Evolutionary conservation across 257 asterid genomes (phyloP), one percentile per base, ranked within the genome.

Genomic region (Fraxinus pennsylvanica): DNA sequence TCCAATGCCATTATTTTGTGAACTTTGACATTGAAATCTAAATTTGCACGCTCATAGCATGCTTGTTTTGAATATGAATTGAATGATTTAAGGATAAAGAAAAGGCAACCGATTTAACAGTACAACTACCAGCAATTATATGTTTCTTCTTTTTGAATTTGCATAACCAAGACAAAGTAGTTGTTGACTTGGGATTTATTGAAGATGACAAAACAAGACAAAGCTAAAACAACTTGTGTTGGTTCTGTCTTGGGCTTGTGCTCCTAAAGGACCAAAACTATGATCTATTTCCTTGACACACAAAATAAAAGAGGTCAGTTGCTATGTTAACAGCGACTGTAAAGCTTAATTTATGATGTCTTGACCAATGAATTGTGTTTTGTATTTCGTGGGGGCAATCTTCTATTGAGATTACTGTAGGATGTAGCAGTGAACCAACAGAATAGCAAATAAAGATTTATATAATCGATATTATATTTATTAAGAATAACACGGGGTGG

Each of bases 131-230:
- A 79, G 17, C 41, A 70, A 70, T 59, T 67, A 65, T 68, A 29
- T 7, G 15, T 36, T 27, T n/a, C 29, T 68, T 30, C 36, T 29
- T 6, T 72, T 82, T 73, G 77, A 82, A 74, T 82, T 80, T 74
- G 81, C 74, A 80, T 67, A 76, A 1, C 63, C 63, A 22, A 25
- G 39, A 74, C 70, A 45, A 65, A 68, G 77, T 45, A 66, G 30
- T 14, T 10, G 66, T 72, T 78, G 76, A 52, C 45, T 38, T 67
- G 54, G 33, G 72, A 74, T 29, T 52, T 68, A 68, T 71, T 43
- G 47, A 71, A 13, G 82, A 73, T 33, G 75, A 77, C 71, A 45
- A 66, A 81, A 78, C 32, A 72, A 66, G 36, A 5, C 65, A 29
- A 29, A 19, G 54, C 19, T 76, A 72, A 69, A 71, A 74, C 79